These are phyloP conservation scores for Epicoccum nigrum DNA, from an alignment of 2,329 filamentous ascomycete genomes.

Conservation along the genomic window DNA sequence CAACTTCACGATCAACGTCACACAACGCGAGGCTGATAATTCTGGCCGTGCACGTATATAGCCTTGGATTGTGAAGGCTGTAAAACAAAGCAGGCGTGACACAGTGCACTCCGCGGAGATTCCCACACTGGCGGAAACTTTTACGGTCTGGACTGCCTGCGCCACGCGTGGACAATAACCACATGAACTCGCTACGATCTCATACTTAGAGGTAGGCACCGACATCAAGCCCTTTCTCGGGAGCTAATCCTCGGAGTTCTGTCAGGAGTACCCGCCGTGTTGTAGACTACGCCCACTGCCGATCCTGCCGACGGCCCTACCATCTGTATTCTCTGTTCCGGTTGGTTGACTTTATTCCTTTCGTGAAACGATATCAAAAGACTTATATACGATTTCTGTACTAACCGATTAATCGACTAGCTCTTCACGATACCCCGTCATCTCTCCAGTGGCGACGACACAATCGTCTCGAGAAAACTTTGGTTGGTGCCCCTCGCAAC, in stretches of 20 bases:
- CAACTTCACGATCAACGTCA: neutral
- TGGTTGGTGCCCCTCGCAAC: neutral
- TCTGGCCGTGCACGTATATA: neutral
- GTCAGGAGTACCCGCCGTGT: neutral
- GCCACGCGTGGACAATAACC: neutral
- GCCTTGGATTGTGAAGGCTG: neutral
- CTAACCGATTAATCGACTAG: neutral
- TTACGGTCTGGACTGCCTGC: conserved; percentile 4
- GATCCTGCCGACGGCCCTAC: neutral
- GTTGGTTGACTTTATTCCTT: neutral
- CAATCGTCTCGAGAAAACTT: neutral
- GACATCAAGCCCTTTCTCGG: neutral
- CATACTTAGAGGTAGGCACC: neutral
- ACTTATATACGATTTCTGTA: conserved; percentile 10
- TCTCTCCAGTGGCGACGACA: neutral
- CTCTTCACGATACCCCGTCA: neutral
- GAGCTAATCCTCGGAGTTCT: neutral
- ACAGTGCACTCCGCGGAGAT: conserved; percentile 2
- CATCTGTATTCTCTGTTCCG: neutral
- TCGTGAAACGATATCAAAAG: neutral
- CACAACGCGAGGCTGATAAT: neutral
- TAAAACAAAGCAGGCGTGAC: neutral
- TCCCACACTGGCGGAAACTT: neutral
- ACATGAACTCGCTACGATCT: neutral
- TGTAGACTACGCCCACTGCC: neutral